Evolutionary conservation across 495 filamentous ascomycete species (phyloP).

Genomic region (Penicillium maclennaniae): DNA sequence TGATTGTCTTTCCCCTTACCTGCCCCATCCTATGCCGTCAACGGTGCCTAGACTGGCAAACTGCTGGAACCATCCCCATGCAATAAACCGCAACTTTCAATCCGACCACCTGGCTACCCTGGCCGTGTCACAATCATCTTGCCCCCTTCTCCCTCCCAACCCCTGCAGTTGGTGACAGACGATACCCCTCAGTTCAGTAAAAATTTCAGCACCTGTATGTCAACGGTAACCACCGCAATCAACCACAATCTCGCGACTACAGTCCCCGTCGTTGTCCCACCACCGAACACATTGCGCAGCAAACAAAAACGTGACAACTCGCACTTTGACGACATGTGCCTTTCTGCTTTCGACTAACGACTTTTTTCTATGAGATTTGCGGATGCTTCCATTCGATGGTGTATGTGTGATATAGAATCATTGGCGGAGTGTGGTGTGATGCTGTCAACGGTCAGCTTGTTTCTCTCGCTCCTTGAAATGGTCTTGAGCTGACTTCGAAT

Average conservation of each 20-base stretch:
- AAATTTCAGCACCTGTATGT: constrained; percentile 14
- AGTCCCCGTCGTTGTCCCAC: background rate
- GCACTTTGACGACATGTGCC: background rate
- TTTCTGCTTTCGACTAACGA: background rate
- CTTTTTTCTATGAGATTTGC: background rate
- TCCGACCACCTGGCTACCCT: constrained; percentile 20
- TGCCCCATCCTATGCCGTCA: constrained; percentile 3
- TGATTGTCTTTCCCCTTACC: constrained; percentile 2
- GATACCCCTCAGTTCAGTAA: constrained; percentile 3
- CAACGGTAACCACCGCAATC: constrained; percentile 2
- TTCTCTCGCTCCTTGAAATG: background rate
- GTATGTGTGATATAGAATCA: background rate
- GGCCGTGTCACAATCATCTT: constrained; percentile 19
- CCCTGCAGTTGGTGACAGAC: constrained; percentile 16
- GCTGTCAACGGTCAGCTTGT: background rate
- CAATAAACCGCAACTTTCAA: constrained; percentile 15
- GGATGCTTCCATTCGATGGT: background rate
- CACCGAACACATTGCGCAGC: constrained; percentile 8
- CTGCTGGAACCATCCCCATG: background rate
- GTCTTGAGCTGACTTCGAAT: background rate
- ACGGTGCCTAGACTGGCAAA: constrained; percentile 5
- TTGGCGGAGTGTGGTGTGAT: background rate
- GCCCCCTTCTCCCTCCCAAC: background rate
- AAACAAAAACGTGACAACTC: background rate
- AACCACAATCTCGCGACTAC: constrained; percentile 2